These are phyloP conservation scores for Vigna nakashimae DNA, from an alignment of 306 rosid species.

Conservation along the genomic window DNA sequence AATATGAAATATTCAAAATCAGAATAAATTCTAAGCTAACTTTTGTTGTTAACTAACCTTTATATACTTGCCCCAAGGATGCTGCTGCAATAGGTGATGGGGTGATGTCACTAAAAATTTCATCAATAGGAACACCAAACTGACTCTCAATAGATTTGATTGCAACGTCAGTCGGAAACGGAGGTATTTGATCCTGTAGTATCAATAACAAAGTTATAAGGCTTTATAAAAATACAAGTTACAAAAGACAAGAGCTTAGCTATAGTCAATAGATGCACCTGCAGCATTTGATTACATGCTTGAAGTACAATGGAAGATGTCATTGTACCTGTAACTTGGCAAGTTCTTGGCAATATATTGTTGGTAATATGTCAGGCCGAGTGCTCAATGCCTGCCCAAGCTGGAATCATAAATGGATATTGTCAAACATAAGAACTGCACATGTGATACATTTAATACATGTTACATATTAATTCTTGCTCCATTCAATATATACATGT, in stretches of 20 bases:
- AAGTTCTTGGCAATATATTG: constrained; percentile 90
- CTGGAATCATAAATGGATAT: constrained; percentile 62
- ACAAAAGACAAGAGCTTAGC: constrained; percentile 21
- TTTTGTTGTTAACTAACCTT: constrained; percentile 63
- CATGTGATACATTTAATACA: constrained; percentile 21
- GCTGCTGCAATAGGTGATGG: constrained; percentile 91
- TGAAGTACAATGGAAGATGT: constrained; percentile 41
- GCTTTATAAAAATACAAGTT: constrained; percentile 32
- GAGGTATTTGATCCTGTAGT: constrained; percentile 92
- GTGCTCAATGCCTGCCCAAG: constrained; percentile 99
- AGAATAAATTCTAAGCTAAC: constrained; percentile 15
- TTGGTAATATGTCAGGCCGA: constrained; percentile 86
- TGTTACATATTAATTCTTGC: neutral
- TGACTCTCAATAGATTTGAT: constrained; percentile 81
- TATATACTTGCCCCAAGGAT: constrained; percentile 95
- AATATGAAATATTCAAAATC: neutral
- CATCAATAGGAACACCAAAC: constrained; percentile 69
- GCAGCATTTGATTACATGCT: constrained; percentile 40
- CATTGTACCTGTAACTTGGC: constrained; percentile 79
- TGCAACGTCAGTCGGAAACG: constrained; percentile 81
- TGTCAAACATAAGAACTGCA: constrained; percentile 38
- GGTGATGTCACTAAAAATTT: constrained; percentile 81
- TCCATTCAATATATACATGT: constrained; percentile 6
- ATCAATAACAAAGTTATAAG: constrained; percentile 26
- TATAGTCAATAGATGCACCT: constrained; percentile 37